Evolutionary conservation across 202 grass and related monocot genomes (phyloP), one percentile per base, ranked within the genome.

Genomic region (Setaria viridis): DNA sequence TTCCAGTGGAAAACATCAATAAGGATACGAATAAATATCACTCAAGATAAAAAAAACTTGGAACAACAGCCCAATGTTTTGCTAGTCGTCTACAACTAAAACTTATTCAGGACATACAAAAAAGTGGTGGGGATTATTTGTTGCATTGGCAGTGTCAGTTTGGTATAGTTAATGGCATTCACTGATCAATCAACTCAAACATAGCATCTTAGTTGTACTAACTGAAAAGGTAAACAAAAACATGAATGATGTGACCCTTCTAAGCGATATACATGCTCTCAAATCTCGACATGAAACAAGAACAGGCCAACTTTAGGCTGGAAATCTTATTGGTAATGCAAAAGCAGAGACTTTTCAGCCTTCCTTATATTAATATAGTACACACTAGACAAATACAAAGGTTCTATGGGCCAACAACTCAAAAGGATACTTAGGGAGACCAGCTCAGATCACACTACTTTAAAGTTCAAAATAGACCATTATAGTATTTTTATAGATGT

Each of bases 371-470:
- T 91, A 84, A 77, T 58, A 32, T 56, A 84, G 75, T 32, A 71
- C 46, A 91, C 62, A 87, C 76, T 70, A 87, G 67, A 81, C 39
- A 72, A 71, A 77, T 77, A 70, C 53, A 91, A 87, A 84, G 20
- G 70, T 9, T 56, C 76, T 65, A 57, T 75, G 59, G 54, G 35
- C 50, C 39, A 81, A 76, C 70, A 81, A 19, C 54, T 81, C 81
- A 87, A 87, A 87, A 71, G 54, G 63, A 80, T 77, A 87, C 45
- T 56, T 76, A 54, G 69, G 63, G 84, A 85, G 46, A 77, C 55
- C 89, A 87, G 80, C 63, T 87, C 85, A 87, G 76, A 87, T 67
- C 89, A 88, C 89, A 85, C 89, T 91, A 88, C 85, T 91, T 87
- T 84, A 76, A 74, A 51, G 43, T 32, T 35, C 49, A 85, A 58